phyloP scores from a whole-genome alignment of 805 yeast species.

The Lipomyces mesembrius region DNA sequence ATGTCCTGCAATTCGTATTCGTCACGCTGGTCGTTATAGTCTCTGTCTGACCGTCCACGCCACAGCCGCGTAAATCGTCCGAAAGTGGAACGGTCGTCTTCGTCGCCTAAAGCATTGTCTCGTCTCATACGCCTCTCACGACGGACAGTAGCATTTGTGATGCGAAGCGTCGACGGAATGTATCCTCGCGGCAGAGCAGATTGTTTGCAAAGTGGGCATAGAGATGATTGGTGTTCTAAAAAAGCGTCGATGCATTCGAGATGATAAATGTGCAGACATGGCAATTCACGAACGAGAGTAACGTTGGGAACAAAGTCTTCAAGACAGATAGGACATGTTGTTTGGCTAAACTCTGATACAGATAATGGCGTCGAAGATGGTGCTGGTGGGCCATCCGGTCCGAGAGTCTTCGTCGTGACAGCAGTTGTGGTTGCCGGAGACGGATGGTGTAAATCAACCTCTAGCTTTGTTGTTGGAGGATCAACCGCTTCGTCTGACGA shows the following conservation, averaged over 20 bases:
- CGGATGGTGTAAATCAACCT: not conserved
- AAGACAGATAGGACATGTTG: conserved; percentile 74
- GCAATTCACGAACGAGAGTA: conserved; percentile 59
- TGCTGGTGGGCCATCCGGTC: not conserved
- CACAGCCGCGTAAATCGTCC: conserved; percentile 5
- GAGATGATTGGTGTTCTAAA: conserved; percentile 71
- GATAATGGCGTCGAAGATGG: conserved; percentile 6
- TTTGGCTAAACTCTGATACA: conserved; percentile 25
- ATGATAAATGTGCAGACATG: conserved; percentile 84
- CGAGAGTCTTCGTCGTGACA: not conserved
- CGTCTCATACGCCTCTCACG: conserved; percentile 33
- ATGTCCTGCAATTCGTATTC: conserved; percentile 1
- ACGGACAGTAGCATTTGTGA: conserved; percentile 36
- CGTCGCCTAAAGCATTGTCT: conserved; percentile 8
- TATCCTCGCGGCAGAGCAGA: conserved; percentile 34
- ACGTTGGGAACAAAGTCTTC: conserved; percentile 68
- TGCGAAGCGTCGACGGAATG: conserved; percentile 32
- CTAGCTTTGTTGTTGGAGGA: not conserved
- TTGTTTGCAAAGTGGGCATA: conserved; percentile 72
- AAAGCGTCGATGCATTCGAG: conserved; percentile 80
- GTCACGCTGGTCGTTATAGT: not conserved
- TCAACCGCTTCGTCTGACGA: conserved; percentile 2
- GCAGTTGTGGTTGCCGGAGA: conserved; percentile 1
- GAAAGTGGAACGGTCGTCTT: not conserved
- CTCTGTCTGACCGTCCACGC: not conserved